Percentiles rank a stretch among this genome's conserved stretches.
Evolutionary conservation across 148 eudicot species (phyloP).

Genomic region (Rhododendron kiyosumense): DNA sequence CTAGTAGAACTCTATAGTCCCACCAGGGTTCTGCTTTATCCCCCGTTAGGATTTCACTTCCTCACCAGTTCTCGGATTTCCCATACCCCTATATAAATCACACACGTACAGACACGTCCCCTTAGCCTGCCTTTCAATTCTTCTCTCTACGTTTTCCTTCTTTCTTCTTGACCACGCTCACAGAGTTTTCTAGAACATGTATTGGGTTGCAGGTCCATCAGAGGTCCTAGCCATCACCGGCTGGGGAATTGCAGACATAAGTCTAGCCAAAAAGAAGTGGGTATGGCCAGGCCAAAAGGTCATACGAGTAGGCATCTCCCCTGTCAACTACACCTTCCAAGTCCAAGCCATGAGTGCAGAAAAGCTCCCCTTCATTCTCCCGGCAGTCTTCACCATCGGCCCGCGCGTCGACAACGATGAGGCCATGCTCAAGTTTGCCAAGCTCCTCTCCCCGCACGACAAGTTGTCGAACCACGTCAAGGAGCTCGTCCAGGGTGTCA

Average conservation of each 20-base stretch:
- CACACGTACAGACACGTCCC: no score
- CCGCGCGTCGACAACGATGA: neutral
- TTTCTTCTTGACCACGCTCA: no score
- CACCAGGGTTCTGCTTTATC: no score
- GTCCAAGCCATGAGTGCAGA: slow-evolving; percentile 9
- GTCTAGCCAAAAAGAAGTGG: neutral
- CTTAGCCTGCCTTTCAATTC: no score
- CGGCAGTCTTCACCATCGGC: neutral
- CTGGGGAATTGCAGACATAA: neutral
- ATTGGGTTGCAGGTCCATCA: neutral
- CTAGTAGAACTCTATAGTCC: no score
- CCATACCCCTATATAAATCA: no score
- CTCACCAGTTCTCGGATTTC: no score
- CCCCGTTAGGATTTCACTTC: no score
- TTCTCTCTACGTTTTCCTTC: no score
- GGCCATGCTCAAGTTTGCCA: neutral
- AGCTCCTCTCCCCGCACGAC: neutral
- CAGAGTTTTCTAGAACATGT: neutral
- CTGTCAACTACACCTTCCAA: slow-evolving; percentile 5
- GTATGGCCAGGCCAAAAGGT: neutral
- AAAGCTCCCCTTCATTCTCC: slow-evolving; percentile 1
- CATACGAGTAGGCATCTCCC: neutral
- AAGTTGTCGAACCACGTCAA: neutral
- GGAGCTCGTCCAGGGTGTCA: slow-evolving; percentile 1
- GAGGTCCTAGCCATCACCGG: neutral